These are phyloP conservation scores for Ustanciosporium gigantosporum DNA, from an alignment of 1,284 basidiomycete genomes.

Conservation along the genomic window DNA sequence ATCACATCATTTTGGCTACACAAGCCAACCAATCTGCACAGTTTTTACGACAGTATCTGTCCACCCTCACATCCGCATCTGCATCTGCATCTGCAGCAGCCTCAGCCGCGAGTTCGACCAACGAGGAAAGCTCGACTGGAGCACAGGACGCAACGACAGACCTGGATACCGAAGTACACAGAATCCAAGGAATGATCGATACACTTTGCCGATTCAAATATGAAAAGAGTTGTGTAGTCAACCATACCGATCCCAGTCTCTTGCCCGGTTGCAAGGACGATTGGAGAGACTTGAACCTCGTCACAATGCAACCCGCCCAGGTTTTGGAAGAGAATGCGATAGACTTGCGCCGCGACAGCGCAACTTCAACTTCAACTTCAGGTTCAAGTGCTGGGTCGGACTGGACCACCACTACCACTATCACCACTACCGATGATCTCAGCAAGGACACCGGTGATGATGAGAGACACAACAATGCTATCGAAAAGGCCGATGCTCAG, in stretches of 20 bases:
- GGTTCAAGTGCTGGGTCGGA: too few relatives aligned
- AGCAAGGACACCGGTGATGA: neutral
- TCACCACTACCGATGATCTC: neutral
- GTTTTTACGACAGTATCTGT: slow-evolving; percentile 26
- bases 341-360: neutral
- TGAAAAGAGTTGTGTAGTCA: slow-evolving; percentile 38
- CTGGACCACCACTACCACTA: too few relatives aligned
- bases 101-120: neutral
- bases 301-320: slow-evolving; percentile 14
- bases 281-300: slow-evolving; percentile 51
- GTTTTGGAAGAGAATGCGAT: too few relatives aligned
- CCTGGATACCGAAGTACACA: too few relatives aligned
- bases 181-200: too few relatives aligned
- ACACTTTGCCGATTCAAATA: slow-evolving; percentile 20
- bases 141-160: too few relatives aligned
- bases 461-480: neutral
- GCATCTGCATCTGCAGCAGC: neutral
- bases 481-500: neutral
- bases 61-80: neutral
- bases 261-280: slow-evolving; percentile 19
- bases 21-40: slow-evolving; percentile 51
- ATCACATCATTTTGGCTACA: slow-evolving; percentile 56
- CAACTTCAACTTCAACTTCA: neutral
- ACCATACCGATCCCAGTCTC: slow-evolving; percentile 40
- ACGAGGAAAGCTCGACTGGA: too few relatives aligned